Base-by-base conservation (phyloP, 2,329 filamentous ascomycete genomes). In the Blumeria hordei region DNA sequence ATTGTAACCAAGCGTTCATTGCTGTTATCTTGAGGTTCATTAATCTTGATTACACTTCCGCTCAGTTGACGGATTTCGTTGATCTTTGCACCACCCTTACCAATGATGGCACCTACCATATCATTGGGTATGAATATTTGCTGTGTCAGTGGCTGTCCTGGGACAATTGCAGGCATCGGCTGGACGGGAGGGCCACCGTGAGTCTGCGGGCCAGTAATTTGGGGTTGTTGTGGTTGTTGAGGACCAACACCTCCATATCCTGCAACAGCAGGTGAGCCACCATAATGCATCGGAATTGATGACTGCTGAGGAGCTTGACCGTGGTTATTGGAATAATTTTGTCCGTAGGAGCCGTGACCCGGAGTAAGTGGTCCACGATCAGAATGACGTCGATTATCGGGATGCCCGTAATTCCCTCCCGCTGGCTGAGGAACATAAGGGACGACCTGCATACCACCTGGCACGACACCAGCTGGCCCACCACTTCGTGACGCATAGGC, bases 61-160 rank as follows among this genome's bases (percentile, higher is more conserved):
- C 85, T 93, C 63, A 98, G 80, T 68, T 95, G 88, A 62, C 92
- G 81, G 61, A 98, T 98, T 70, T 98, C 92, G 67, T 98, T 98
- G 75, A 98, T 98, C 77, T 98, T 98, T 55, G 88, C 85, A 60
- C 92, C 92, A 58, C 92, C 92, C 72, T 98, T 98, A 65, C 92
- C 92, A 63, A 98, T 98, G 64, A 98, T 98, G 55, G 92, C 92
- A 59, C 92, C 92, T 55, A 98, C 92, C 92, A 98, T 96, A 65
- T 98, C 92, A 67, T 98, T 98, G 57, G 92, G 92, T 63, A 98
- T 98, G 71, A 85, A 98, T 61, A 98, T 98, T 69, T 98, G 92
- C 69, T 98, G 92, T 3, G 92, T 98, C 64, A 96, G 74, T 53
- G 88, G 87, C 60, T 86, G 82, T 54, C 85, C 86, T 43, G 84